Base-by-base conservation (phyloP, 2,329 filamentous ascomycete species). In the Colletotrichum camelliae region DNA sequence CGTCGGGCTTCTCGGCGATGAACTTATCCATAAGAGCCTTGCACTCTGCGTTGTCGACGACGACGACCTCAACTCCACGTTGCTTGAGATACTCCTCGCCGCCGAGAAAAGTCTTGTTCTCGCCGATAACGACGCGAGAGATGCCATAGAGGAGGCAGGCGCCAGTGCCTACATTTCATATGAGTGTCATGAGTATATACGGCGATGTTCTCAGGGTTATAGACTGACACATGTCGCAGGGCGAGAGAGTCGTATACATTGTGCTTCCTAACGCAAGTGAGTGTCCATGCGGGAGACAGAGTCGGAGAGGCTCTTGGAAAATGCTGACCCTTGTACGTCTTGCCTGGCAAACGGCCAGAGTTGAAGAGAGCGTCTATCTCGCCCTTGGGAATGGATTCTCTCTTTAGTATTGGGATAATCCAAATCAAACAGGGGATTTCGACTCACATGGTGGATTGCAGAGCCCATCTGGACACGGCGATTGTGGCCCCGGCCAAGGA, bases 171-270 rank as follows among this genome's bases (percentile, higher is more conserved):
- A 9, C 57, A 39, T 12, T 60, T 12, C n/a, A 33, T 24, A 18
- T 64, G n/a, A 24, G 6, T 58, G 21, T n/a, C 27, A 18, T 52
- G 24, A 27, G 13, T 64, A 16, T 31, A 6, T 7, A 8, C 21
- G 10, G 61, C n/a, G 43, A 15, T 16, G 13, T 48, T n/a, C 24
- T 52, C 24, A 27, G 27, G n/a, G 24, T 31, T 31, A 33, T 21
- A 58, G 35, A 37, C 74, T 76, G 37, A 76, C 93, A 96, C 94
- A 96, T 96, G 81, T 95, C 93, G 83, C 94, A 96, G 1, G 94
- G 94, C 4, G 93, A 94, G 8, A 96, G 87, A 1, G 94, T 95
- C 4, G 94, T 96, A 85, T 94, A 96, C 93, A 96, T 95, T n/a
- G 94, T 96, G 43, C 93, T 90, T 31, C 67, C 67, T 70, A 35